Base-by-base conservation (phyloP, 2,329 filamentous ascomycete genomes). In the Alternaria sp. region DNA sequence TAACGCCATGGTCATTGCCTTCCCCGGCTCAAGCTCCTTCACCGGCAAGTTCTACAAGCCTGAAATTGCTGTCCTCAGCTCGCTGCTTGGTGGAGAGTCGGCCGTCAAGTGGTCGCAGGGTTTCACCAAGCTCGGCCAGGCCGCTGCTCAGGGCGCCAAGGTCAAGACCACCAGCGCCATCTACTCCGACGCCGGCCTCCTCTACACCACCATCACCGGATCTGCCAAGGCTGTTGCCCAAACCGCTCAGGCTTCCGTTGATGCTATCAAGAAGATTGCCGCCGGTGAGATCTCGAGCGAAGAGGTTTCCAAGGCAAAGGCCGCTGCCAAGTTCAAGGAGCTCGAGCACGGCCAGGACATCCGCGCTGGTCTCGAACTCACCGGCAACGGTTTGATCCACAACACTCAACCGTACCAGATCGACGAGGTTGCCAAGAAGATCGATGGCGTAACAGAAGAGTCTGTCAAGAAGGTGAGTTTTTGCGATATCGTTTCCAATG, bases 31-130 rank as follows among this genome's bases (percentile, higher is more conserved):
- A 65, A 91, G 92, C 81, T 89, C 90, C 38, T 87, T 87, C 74
- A 89, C 88, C 39, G 86, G 86, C 71, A 85, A 85, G 66, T 88
- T 88, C 73, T 93, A 92, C 85, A 96, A 97, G 85, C 92, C 95
- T 57, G 94, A 97, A 82, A 87, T 93, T 66, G 87, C 91, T 65
- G 93, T 99, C 65, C 89, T 99, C 57, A 88, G 91, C 59, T 89
- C 93, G 66, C 89, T 99, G 20, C 91, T 99, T 53, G 95, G 95
- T 76, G 95, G 94, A 63, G 84, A 96, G 81, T 91, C 93, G 55
- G 91, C 84, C 81, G 93, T 98, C 85, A 99, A 98, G 86, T 99
- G 94, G 94, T 90, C 92, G 53, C 83, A 92, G 65, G 95, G 95
- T 72, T 98, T 97, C 86, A 94, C 92, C 61, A 86, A 97, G 63